phyloP scores from a whole-genome alignment of 2,329 filamentous ascomycete species.

The Ascochyta rabiei region DNA sequence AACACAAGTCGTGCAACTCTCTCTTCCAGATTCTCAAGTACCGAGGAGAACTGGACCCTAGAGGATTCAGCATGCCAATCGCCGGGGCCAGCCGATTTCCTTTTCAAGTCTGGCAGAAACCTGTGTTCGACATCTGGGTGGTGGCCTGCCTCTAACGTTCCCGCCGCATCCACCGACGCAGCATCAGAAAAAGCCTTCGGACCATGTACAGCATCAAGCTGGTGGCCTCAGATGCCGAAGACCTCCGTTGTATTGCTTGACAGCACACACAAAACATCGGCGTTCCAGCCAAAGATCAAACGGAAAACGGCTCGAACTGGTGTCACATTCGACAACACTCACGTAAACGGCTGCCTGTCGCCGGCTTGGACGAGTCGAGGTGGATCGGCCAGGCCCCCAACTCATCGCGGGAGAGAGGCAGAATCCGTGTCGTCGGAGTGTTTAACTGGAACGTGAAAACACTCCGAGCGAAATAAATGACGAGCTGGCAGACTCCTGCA shows the following conservation, averaged over 20 bases:
- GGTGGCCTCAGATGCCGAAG: slow-evolving; percentile 20
- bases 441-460: neutral
- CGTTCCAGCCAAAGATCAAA: slow-evolving; percentile 4
- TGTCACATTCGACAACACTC: slow-evolving; percentile 1
- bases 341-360: slow-evolving; percentile 3
- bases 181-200: slow-evolving; percentile 1
- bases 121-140: slow-evolving; percentile 30
- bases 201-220: slow-evolving; percentile 19
- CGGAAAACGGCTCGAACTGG: neutral
- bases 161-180: slow-evolving; percentile 6
- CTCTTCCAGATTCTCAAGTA: neutral
- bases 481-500: neutral
- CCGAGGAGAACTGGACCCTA: neutral
- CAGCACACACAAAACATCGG: slow-evolving; percentile 13
- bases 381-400: neutral
- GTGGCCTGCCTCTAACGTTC: slow-evolving; percentile 19
- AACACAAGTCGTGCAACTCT: neutral
- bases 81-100: slow-evolving; percentile 17
- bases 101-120: slow-evolving; percentile 28
- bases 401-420: neutral
- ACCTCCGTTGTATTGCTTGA: neutral
- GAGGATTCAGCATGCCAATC: neutral
- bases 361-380: slow-evolving; percentile 3
- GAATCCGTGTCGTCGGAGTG: neutral
- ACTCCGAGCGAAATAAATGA: neutral